A percentile compares a stretch with the other conserved stretches of the same genome.
These are phyloP conservation scores for Colletotrichum salicis DNA, from an alignment of 2,329 filamentous ascomycete genomes.

Conservation along the genomic window DNA sequence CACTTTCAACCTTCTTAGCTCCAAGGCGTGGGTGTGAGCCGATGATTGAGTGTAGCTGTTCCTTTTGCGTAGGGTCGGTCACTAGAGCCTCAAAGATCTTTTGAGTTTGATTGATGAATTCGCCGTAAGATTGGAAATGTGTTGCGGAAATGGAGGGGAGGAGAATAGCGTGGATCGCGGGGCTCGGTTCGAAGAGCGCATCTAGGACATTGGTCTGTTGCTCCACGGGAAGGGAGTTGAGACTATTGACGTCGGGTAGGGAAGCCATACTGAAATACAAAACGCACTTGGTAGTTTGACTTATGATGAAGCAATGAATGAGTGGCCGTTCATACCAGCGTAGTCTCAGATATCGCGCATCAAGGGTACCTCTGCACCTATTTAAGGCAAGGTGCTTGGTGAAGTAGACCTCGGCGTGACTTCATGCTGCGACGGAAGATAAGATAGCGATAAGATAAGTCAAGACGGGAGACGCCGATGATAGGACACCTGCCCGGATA, in stretches of 20 bases:
- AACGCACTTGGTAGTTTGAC: not conserved
- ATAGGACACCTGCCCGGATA: not conserved
- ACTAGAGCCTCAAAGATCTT: constrained; percentile 70
- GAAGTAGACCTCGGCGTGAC: constrained; percentile 10
- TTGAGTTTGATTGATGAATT: constrained; percentile 75
- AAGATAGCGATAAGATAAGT: constrained; percentile 1
- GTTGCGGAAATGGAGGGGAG: constrained; percentile 69
- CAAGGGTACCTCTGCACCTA: not conserved
- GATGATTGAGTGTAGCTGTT: constrained; percentile 76
- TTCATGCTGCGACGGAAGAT: constrained; percentile 10
- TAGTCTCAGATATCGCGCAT: not conserved
- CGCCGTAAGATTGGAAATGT: constrained; percentile 73
- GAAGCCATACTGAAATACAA: constrained; percentile 29
- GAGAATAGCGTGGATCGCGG: constrained; percentile 77
- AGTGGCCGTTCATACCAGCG: not conserved
- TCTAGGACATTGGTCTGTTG: constrained; percentile 73
- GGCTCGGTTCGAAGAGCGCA: constrained; percentile 85
- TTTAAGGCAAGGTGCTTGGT: not conserved
- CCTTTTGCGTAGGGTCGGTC: constrained; percentile 56
- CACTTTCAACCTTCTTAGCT: constrained; percentile 83
- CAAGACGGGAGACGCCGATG: not conserved
- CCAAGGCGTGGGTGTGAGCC: constrained; percentile 86
- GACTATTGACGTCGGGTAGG: constrained; percentile 67
- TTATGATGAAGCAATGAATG: not conserved
- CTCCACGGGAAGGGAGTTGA: constrained; percentile 66